Percentiles rank a stretch among this genome's conserved stretches.
These are phyloP conservation scores for Gyromitra esculenta DNA, from an alignment of 2,329 filamentous ascomycete genomes.

Conservation along the genomic window DNA sequence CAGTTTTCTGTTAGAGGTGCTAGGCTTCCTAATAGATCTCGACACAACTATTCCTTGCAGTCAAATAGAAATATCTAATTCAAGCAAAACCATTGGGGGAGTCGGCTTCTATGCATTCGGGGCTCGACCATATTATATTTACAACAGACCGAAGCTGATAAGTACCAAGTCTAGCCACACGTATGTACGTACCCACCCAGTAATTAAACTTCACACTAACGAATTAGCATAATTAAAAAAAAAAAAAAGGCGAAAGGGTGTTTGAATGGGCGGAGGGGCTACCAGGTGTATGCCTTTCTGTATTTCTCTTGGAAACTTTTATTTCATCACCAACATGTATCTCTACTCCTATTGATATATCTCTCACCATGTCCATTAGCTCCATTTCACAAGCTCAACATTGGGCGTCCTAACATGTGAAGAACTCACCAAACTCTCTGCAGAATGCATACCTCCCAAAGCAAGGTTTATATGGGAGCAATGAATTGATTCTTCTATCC, in stretches of 20 bases:
- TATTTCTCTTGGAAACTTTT: constrained; percentile 32
- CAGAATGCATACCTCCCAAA: constrained; percentile 47
- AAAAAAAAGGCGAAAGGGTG: background rate
- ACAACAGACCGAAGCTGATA: background rate
- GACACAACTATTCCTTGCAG: too few relatives aligned
- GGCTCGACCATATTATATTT: background rate
- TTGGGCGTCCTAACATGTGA: background rate
- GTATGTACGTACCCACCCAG: background rate
- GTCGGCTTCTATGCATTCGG: too few relatives aligned
- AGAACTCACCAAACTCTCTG: constrained; percentile 43
- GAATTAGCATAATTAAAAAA: constrained; percentile 17
- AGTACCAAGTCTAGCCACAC: too few relatives aligned
- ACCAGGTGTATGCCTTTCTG: constrained; percentile 23
- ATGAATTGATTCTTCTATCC: constrained; percentile 41
- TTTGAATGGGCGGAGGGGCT: background rate
- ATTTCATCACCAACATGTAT: constrained; percentile 36
- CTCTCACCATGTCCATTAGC: background rate
- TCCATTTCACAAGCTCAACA: background rate
- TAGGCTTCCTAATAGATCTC: too few relatives aligned
- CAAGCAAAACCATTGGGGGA: too few relatives aligned
- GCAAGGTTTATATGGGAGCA: constrained; percentile 27
- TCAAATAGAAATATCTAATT: too few relatives aligned
- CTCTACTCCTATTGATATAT: constrained; percentile 6
- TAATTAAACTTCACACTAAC: constrained; percentile 17
- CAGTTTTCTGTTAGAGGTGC: too few relatives aligned